These are phyloP conservation scores for Amphirosellinia nigrospora DNA, from an alignment of 495 filamentous ascomycete species.

Conservation along the genomic window DNA sequence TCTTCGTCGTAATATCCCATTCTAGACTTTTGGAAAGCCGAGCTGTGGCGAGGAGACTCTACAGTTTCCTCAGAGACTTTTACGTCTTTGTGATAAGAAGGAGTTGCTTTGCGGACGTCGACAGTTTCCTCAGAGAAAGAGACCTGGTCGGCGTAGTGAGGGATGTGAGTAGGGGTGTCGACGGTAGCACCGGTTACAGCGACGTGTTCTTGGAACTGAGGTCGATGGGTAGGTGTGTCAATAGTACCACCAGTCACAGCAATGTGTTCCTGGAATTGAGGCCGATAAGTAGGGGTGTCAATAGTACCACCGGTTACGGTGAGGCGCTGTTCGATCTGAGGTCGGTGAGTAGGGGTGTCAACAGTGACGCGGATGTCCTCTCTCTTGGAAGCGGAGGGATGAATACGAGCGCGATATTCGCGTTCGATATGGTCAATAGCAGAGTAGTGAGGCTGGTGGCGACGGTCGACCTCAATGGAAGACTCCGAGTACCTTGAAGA, in stretches of 20 bases:
- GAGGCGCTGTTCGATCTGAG: conserved; percentile 21
- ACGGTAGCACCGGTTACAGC: conserved; percentile 43
- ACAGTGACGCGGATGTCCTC: conserved; percentile 47
- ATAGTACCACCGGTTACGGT: conserved; percentile 43
- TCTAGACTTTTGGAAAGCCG: conserved; percentile 60
- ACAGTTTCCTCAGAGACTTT: conserved; percentile 48
- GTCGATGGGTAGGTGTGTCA: conserved; percentile 36
- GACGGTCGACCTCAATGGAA: conserved; percentile 64
- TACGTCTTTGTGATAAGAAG: conserved; percentile 45
- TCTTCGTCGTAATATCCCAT: conserved; percentile 99
- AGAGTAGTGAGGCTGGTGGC: conserved; percentile 57
- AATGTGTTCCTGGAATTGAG: conserved; percentile 23
- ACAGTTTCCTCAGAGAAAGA: conserved; percentile 58
- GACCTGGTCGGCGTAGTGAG: conserved; percentile 33
- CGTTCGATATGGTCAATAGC: conserved; percentile 82
- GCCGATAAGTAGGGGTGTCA: conserved; percentile 37
- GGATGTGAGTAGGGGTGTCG: conserved; percentile 37
- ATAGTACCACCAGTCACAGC: conserved; percentile 42
- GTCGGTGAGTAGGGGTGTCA: conserved; percentile 36
- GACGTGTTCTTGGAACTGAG: conserved; percentile 22
- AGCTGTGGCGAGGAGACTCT: conserved; percentile 47
- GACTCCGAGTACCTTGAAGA: conserved; percentile 65
- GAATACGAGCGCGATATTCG: conserved; percentile 80
- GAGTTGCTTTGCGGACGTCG: conserved; percentile 51
- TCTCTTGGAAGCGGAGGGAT: conserved; percentile 57